Evolutionary conservation across 1,284 basidiomycete genomes (phyloP), one percentile per base, ranked within the genome.

Genomic region (Lignosus rhinocerotis): DNA sequence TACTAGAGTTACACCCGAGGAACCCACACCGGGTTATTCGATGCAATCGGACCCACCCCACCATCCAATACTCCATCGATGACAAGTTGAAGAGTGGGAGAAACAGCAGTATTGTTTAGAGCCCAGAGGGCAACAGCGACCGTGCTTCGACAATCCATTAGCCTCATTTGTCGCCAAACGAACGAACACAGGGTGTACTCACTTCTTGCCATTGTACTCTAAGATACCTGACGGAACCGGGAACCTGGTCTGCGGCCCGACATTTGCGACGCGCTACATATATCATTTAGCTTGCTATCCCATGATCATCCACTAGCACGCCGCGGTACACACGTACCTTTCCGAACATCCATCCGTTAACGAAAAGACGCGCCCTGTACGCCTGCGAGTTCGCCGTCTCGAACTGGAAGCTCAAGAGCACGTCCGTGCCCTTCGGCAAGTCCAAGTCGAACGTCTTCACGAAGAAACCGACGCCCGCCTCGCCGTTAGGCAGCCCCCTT

Each of bases 311-410:
- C 25, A 25, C 25, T n/a, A 25, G 36, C n/a, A 14, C n/a, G 11
- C 19, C 12, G 16, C 10, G 19, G 21, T 19, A n/a, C 14, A 17
- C 14, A 63, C 79, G 50, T 64, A 85, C 89, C 88, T 91, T 92
- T 11, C 91, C 90, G 82, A 90, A 90, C 80, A 87, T 85, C 91
- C 91, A 93, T 19, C 90, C 91, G 66, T 93, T 93, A 25, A 93
- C 87, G 61, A 88, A 93, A 49, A 93, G 63, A 43, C 84, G 76
- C 2, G 87, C 87, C 31, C 91, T 80, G 67, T 91, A 93, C 21
- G 87, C 78, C 58, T 87, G 78, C 1, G 42, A 42, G 51, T 55
- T 46, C 51, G 19, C 44, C 44, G 3, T 48, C 62, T 55, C 81
- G 67, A 92, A 92, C 0, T 78, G 82, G 69, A 92, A 90, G 30